Evolutionary conservation across 2,329 filamentous ascomycete genomes (phyloP).

Genomic region (Clarireedia hainanense): DNA sequence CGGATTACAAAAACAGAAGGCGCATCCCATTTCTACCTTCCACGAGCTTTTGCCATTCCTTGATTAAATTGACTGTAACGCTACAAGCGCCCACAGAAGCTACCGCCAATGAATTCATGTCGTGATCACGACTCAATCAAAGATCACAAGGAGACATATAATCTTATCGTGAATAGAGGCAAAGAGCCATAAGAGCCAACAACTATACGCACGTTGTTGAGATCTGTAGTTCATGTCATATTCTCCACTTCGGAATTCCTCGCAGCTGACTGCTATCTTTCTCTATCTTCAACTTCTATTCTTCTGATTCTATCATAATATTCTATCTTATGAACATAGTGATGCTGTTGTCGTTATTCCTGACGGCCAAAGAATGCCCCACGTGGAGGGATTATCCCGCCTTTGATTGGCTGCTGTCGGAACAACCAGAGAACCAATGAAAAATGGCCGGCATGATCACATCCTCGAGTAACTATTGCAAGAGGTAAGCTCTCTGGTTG

Average conservation of each 20-base stretch:
- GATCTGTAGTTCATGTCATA: neutral
- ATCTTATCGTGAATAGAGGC: neutral
- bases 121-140: too few species aligned
- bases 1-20: conserved; percentile 10
- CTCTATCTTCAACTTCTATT: too few species aligned
- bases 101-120: neutral
- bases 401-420: neutral
- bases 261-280: neutral
- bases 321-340: too few species aligned
- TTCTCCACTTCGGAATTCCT: neutral
- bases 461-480: too few species aligned
- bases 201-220: neutral
- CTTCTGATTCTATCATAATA: too few species aligned
- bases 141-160: neutral
- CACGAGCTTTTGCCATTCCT: neutral
- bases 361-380: neutral
- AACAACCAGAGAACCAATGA: neutral
- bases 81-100: too few species aligned
- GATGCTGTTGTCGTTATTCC: neutral
- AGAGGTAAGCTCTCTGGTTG: too few species aligned
- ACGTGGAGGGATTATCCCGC: neutral
- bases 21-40: neutral
- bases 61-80: neutral
- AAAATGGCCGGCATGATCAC: too few species aligned
- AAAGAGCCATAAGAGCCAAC: neutral